These are phyloP conservation scores for Zopfia rhizophila DNA, from an alignment of 2,329 filamentous ascomycete genomes.

Conservation along the genomic window DNA sequence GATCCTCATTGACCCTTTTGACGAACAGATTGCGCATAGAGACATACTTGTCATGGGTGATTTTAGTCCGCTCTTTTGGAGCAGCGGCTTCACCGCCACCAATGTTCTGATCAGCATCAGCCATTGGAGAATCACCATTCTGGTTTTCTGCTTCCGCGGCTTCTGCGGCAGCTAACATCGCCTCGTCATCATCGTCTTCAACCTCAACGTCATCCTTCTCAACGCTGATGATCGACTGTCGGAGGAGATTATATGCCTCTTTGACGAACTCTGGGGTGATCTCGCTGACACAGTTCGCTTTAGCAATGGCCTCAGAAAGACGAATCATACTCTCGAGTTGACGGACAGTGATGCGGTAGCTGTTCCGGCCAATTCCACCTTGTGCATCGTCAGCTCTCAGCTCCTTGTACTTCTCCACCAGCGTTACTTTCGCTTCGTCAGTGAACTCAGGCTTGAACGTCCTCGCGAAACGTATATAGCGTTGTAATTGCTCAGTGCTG, in stretches of 20 bases:
- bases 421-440: slow-evolving; percentile 81
- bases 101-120: slow-evolving; percentile 34
- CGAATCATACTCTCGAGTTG: slow-evolving; percentile 97
- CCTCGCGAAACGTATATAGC: slow-evolving; percentile 94
- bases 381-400: slow-evolving; percentile 92
- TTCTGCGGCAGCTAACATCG: slow-evolving; percentile 62
- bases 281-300: slow-evolving; percentile 95
- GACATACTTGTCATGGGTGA: slow-evolving; percentile 96
- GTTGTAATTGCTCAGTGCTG: slow-evolving; percentile 93
- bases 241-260: slow-evolving; percentile 89
- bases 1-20: slow-evolving; percentile 83
- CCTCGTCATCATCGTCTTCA: slow-evolving; percentile 79
- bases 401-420: slow-evolving; percentile 96
- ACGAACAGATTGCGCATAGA: slow-evolving; percentile 89
- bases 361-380: slow-evolving; percentile 92
- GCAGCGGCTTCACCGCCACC: slow-evolving; percentile 57
- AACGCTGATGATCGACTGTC: slow-evolving; percentile 96
- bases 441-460: slow-evolving; percentile 96
- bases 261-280: slow-evolving; percentile 85
- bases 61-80: slow-evolving; percentile 76
- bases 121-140: slow-evolving; percentile 54
- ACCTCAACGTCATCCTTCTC: slow-evolving; percentile 98
- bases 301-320: slow-evolving; percentile 95
- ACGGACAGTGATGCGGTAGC: slow-evolving; percentile 95
- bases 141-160: slow-evolving; percentile 58